Evolutionary conservation across 805 yeast species (phyloP).

Genomic region (Cyberlindnera veronae): DNA sequence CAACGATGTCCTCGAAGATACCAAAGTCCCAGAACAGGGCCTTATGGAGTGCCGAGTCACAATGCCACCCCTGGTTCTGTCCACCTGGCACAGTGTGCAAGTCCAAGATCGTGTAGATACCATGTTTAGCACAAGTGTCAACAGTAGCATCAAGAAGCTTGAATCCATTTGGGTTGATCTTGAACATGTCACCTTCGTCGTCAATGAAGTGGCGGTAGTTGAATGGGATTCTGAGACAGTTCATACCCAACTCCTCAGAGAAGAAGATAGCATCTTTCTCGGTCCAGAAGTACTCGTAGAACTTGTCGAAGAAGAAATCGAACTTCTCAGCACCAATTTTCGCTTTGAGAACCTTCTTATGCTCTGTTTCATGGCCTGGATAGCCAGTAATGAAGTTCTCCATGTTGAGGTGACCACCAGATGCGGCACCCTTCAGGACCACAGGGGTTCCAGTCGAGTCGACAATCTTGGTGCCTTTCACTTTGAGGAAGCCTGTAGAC

Average conservation of each 20-base stretch:
- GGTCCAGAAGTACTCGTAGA: constrained; percentile 53
- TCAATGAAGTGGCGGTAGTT: constrained; percentile 49
- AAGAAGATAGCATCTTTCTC: constrained; percentile 46
- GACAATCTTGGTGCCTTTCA: constrained; percentile 46
- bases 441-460: constrained; percentile 37
- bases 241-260: constrained; percentile 37
- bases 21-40: constrained; percentile 49
- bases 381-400: constrained; percentile 55
- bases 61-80: constrained; percentile 54
- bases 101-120: constrained; percentile 46
- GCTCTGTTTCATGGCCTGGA: constrained; percentile 52
- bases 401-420: constrained; percentile 52
- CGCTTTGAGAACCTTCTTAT: constrained; percentile 37
- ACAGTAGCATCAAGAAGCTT: constrained; percentile 40
- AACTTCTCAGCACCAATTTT: constrained; percentile 46
- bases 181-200: constrained; percentile 40
- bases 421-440: constrained; percentile 45
- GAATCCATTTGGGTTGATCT: constrained; percentile 43
- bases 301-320: constrained; percentile 47
- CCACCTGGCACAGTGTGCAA: constrained; percentile 52
- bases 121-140: constrained; percentile 42
- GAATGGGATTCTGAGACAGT: constrained; percentile 49
- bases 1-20: constrained; percentile 43
- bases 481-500: constrained; percentile 34
- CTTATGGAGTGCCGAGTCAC: constrained; percentile 44